Base-by-base conservation (phyloP, 2,329 filamentous ascomycete species). In the Colletotrichum aenigma region DNA sequence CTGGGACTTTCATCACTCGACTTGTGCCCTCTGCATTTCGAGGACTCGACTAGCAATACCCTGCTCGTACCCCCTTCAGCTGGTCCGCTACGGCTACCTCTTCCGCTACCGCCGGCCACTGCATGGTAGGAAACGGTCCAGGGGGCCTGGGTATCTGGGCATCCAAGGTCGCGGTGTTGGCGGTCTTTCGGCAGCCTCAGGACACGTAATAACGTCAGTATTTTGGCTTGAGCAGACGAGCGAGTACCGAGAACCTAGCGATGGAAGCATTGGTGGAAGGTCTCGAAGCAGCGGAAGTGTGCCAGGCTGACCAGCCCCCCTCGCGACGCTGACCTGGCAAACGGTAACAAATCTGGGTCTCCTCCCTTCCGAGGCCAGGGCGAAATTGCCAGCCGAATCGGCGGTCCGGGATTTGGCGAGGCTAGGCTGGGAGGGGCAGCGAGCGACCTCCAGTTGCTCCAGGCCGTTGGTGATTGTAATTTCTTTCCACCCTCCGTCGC, bases 361-460 rank as follows among this genome's bases (percentile, higher is more conserved):
- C 56, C 21, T 9, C 21, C 28, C 36, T 48, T 70, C 71, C 38
- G 65, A 56, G 30, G 67, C 68, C 36, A 30, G 36, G 68, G 66
- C 68, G 68, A 74, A 61, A 71, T 74, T 74, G 36, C 72, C 52
- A 71, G 66, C 68, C 68, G 26, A 60, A 74, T 56, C 48, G 60
- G 52, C 36, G 67, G 72, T 66, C 72, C 67, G 52, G 72, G 68
- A 66, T 74, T 60, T 74, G 61, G 48, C 61, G 26, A 66, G 60
- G 52, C 67, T 60, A 74, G 71, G 34, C 67, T 52, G 24, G 38
- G 66, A 70, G 34, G 58, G 66, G 56, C 32, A 74, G 67, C 60
- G 67, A 71, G 60, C 26, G 28, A 60, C 66, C 30, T 43, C 43
- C 43, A 26, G 18, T 15, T 48, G n/a, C 58, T n/a, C 30, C 67